Percentiles rank a stretch among this genome's conserved stretches.
phyloP scores from a whole-genome alignment of 2,329 filamentous ascomycete genomes.

The Fusarium anthophilum region DNA sequence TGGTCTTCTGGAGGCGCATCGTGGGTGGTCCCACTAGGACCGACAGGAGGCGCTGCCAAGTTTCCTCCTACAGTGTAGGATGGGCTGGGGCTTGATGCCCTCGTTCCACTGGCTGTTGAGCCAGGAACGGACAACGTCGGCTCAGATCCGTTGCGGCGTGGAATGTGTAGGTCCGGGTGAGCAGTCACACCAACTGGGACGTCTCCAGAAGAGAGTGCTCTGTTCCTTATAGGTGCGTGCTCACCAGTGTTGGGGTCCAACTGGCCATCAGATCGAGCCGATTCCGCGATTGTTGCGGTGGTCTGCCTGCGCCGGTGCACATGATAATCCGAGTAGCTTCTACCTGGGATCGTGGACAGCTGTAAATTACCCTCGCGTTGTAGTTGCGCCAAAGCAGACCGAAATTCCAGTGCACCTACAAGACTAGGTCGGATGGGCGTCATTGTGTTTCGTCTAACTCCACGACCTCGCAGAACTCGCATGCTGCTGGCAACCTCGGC shows the following conservation, averaged over 20 bases:
- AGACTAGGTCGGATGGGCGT: constrained; percentile 92
- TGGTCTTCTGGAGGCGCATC: constrained; percentile 13
- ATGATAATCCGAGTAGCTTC: constrained; percentile 59
- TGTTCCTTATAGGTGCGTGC: constrained; percentile 36
- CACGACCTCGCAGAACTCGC: constrained; percentile 78
- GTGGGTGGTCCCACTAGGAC: constrained; percentile 30
- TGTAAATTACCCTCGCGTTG: constrained; percentile 82
- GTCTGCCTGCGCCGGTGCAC: constrained; percentile 43
- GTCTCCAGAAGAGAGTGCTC: constrained; percentile 60
- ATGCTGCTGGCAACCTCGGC: constrained; percentile 93
- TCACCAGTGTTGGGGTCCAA: constrained; percentile 5
- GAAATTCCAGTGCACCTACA: constrained; percentile 92
- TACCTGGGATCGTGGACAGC: constrained; percentile 72
- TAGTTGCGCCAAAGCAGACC: constrained; percentile 87
- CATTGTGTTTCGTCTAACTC: constrained; percentile 75
- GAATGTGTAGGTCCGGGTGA: constrained; percentile 34
- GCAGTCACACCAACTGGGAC: constrained; percentile 25
- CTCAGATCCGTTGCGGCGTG: constrained; percentile 32
- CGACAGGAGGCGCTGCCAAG: constrained; percentile 53
- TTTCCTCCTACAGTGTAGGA: constrained; percentile 53
- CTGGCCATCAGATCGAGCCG: constrained; percentile 13
- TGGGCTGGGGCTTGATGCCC: constrained; percentile 43
- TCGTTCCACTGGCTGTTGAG: constrained; percentile 28
- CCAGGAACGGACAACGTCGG: constrained; percentile 32
- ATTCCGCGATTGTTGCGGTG: constrained; percentile 38